Evolutionary conservation across 805 yeast species (phyloP), one percentile per base, ranked within the genome.

Genomic region (Hanseniaspora guilliermondii): DNA sequence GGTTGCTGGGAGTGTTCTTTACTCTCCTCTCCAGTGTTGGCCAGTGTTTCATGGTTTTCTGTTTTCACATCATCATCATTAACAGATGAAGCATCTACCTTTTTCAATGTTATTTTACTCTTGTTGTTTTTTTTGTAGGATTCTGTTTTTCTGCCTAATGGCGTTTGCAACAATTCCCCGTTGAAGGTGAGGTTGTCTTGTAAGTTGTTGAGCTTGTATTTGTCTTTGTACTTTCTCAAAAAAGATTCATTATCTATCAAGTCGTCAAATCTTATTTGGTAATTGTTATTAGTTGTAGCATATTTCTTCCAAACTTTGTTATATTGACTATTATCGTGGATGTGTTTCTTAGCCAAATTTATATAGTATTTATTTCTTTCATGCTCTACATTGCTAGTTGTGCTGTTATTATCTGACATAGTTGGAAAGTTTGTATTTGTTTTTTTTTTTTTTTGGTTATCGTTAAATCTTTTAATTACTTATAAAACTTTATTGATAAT

Each of bases 91-190:
- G 38, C 42, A 7, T n/a, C 50, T 36, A 36, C 56, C 22, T 45
- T 32, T 25, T 40, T 47, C 32, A 60, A 64, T 25, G 58, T 59
- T 24, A 60, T 50, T 17, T 57, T 60, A 3, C 57, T 53, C 36
- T 59, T 57, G 37, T 60, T 60, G 38, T 60, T 63, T 45, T 65
- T 60, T 42, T 58, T 62, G 53, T 55, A 61, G 2, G 70, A 63
- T 46, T 66, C 70, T 0, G 96, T 82, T 62, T 80, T 78, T 64
- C 79, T 79, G 2, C 97, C 97, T 2, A 86, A 69, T 41, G 80
- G 77, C 1, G 87, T 79, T 47, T 78, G 82, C 22, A 88, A 68
- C 47, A 91, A 69, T 63, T 76, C 83, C 0, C 94, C 95, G 56
- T 78, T 76, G 56, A 80, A 67, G 0, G 93, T 77, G 64, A 77